Percentiles rank a stretch among this genome's conserved stretches.
Conservation (phyloP, 2,329 filamentous ascomycete genomes). For the Apiospora rasikravindrae region DNA sequence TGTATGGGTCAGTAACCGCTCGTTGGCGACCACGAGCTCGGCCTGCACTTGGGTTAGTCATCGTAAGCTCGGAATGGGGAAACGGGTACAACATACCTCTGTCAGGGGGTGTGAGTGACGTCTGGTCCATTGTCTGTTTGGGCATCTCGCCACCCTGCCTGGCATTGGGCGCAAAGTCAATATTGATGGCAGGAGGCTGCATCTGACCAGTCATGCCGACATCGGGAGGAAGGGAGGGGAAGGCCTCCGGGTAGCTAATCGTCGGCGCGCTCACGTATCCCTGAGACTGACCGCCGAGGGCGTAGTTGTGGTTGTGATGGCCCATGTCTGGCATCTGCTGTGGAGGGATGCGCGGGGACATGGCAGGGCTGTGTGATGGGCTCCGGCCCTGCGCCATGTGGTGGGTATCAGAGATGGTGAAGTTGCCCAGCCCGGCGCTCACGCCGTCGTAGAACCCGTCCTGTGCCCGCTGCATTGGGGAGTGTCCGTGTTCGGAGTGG, state of each 20-base stretch:
- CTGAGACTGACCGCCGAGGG: constrained; percentile 47
- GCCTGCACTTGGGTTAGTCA: constrained; percentile 42
- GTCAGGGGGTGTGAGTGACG: constrained; percentile 84
- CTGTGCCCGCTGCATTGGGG: constrained; percentile 77
- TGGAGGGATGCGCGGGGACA: constrained; percentile 66
- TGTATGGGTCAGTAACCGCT: constrained; percentile 66
- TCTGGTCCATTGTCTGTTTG: constrained; percentile 70
- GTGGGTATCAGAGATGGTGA: constrained; percentile 76
- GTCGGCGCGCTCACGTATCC: constrained; percentile 48
- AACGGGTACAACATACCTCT: constrained; percentile 53
- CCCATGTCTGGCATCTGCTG: constrained; percentile 59
- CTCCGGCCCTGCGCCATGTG: constrained; percentile 77
- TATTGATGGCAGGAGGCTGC: constrained; percentile 93
- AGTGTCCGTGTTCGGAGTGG: constrained; percentile 70
- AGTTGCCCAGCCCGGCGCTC: constrained; percentile 72
- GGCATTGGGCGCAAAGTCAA: constrained; percentile 84
- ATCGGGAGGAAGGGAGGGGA: constrained; percentile 55
- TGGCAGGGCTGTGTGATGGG: constrained; percentile 75
- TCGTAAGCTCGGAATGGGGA: neutral
- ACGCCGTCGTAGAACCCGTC: constrained; percentile 81
- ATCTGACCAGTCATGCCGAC: constrained; percentile 65
- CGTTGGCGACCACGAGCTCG: constrained; percentile 56
- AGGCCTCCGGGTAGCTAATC: constrained; percentile 55
- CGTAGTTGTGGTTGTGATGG: constrained; percentile 53
- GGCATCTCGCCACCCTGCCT: constrained; percentile 67